A percentile compares a stretch with the other conserved stretches of the same genome.
Evolutionary conservation across 2,329 filamentous ascomycete species (phyloP).

Genomic region (Chaetomiaceae sp.): DNA sequence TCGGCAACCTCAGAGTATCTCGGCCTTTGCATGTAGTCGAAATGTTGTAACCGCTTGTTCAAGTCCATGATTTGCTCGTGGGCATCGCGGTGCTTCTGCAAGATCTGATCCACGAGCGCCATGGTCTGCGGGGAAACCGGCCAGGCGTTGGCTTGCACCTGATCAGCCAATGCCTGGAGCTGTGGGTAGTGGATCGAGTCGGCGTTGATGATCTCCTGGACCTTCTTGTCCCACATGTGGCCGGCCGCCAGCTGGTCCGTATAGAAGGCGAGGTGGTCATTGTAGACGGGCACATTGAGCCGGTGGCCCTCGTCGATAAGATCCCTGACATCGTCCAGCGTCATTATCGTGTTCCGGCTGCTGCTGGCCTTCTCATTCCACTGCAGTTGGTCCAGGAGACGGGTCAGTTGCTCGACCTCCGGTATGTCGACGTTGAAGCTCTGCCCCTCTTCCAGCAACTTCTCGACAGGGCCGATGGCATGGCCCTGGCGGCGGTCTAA

Average conservation of each 20-base stretch:
- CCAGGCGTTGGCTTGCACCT: slow-evolving; percentile 65
- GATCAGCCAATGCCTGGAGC: slow-evolving; percentile 81
- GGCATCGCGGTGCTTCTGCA: slow-evolving; percentile 93
- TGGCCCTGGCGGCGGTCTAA: slow-evolving; percentile 62
- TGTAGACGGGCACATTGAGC: slow-evolving; percentile 72
- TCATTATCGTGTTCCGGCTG: slow-evolving; percentile 59
- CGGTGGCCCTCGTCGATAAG: slow-evolving; percentile 74
- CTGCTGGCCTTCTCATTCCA: slow-evolving; percentile 78
- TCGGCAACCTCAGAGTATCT: slow-evolving; percentile 87
- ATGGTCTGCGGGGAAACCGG: slow-evolving; percentile 81
- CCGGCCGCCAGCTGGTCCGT: slow-evolving; percentile 72
- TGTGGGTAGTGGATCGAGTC: slow-evolving; percentile 92
- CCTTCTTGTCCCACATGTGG: slow-evolving; percentile 87
- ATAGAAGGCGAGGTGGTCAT: slow-evolving; percentile 73
- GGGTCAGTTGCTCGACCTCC: slow-evolving; percentile 55
- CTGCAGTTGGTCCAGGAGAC: slow-evolving; percentile 75
- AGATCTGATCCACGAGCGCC: slow-evolving; percentile 78
- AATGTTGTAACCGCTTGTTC: slow-evolving; percentile 69
- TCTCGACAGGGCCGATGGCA: slow-evolving; percentile 73
- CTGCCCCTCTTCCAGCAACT: slow-evolving; percentile 83
- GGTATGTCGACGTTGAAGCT: slow-evolving; percentile 52
- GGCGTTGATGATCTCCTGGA: slow-evolving; percentile 85
- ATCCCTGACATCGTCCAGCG: slow-evolving; percentile 71
- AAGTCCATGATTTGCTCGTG: slow-evolving; percentile 82
- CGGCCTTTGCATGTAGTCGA: slow-evolving; percentile 73